Evolutionary conservation across 352 stramenopile species (phyloP), one percentile per base, ranked within the genome.

Genomic region (Globisporangium alternatum): DNA sequence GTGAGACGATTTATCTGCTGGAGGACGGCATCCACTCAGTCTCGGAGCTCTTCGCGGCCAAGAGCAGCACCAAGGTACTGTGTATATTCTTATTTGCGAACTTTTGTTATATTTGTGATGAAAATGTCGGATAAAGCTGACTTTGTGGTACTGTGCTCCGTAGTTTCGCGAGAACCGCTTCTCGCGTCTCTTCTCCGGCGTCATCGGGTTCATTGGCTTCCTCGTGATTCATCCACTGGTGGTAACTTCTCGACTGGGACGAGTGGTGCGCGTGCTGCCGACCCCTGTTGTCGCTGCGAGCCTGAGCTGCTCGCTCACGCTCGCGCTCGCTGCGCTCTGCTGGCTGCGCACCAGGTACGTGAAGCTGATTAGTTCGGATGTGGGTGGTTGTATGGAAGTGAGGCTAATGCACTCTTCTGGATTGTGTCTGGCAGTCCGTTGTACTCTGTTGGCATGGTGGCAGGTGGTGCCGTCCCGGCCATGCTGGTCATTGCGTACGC

Each of bases 91-190:
- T 47, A 35, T 59, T 41, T 60, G 5, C 43, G 39, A 17, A 58
- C 35, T 6, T 37, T 49, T 52, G 13, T 21, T 17, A 48, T 48
- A 44, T 5, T 47, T 47, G 15, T 21, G 17, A 21, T 17, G 39
- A 47, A 48, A 48, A 22, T 12, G 15, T 12, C 43, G 17, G 5
- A 1, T 17, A 53, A 58, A 1, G 15, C 4, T 12, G 9, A 60
- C 19, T 44, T 30, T 62, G 25, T 28, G 12, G 45, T n/a, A 31
- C 15, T 37, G 8, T 44, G 19, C n/a, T 39, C 2, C 59, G 19
- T 28, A 92, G 83, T 69, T 81, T 52, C 72, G 72, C 21, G 74
- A 90, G 62, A 93, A 86, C 37, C 66, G 80, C 21, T 93, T 93
- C 60, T 81, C 72, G 47, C 72, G 83, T 5, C 51, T 93, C 19